Evolutionary conservation across 225 moss, liverwort and hornwort species (phyloP).

Genomic region (Sphagnum tenellum): DNA sequence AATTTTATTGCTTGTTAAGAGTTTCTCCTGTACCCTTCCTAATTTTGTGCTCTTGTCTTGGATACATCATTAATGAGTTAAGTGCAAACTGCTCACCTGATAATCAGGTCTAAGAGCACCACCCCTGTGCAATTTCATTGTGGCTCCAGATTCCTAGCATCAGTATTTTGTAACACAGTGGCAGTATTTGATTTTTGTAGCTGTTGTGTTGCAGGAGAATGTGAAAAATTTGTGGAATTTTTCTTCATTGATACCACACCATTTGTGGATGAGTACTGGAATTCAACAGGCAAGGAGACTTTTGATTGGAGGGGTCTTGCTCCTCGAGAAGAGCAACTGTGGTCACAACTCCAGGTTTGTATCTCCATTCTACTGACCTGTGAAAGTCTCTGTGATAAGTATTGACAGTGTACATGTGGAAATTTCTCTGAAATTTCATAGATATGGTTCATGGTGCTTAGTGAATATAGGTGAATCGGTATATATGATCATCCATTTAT

Average conservation of each 20-base stretch:
- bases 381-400: too few relatives aligned
- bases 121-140: not conserved
- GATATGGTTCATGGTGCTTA: too few relatives aligned
- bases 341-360: constrained; percentile 41
- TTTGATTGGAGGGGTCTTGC: constrained; percentile 60
- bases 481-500: too few relatives aligned
- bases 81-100: not conserved
- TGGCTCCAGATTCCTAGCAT: not conserved
- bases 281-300: constrained; percentile 3
- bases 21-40: too few relatives aligned
- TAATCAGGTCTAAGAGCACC: too few relatives aligned
- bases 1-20: too few relatives aligned
- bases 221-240: constrained; percentile 44
- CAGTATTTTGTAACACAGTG: too few relatives aligned
- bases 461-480: too few relatives aligned
- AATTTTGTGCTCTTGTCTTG: too few relatives aligned
- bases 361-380: constrained; percentile 3
- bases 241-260: constrained; percentile 77
- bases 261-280: constrained; percentile 65
- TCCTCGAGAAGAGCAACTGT: constrained; percentile 45
- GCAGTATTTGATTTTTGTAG: not conserved
- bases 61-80: not conserved
- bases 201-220: constrained; percentile 14
- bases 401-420: too few relatives aligned
- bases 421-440: too few relatives aligned